phyloP scores from a whole-genome alignment of 2,329 filamentous ascomycete genomes.

The Penicillium sp. region DNA sequence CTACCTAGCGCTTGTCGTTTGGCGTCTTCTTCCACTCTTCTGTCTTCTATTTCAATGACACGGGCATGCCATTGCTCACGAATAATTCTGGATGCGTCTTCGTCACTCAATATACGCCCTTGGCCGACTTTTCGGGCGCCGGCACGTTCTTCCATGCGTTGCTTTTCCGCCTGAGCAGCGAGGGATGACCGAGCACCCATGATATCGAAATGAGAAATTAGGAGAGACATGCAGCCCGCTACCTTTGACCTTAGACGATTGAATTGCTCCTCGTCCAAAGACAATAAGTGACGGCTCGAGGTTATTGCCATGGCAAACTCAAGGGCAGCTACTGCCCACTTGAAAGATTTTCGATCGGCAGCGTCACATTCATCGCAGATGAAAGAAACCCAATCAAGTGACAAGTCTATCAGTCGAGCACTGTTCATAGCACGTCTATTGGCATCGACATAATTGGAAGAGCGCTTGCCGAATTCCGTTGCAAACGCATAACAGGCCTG shows the following conservation, averaged over 20 bases:
- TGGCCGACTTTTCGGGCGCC: slow-evolving; percentile 79
- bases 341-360: slow-evolving; percentile 92
- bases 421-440: slow-evolving; percentile 97
- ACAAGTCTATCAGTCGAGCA: slow-evolving; percentile 87
- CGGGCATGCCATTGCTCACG: slow-evolving; percentile 75
- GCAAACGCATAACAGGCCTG: slow-evolving; percentile 98
- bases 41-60: slow-evolving; percentile 75
- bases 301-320: slow-evolving; percentile 99
- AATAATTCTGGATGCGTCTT: slow-evolving; percentile 78
- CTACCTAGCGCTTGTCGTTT: slow-evolving; percentile 86
- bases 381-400: slow-evolving; percentile 96
- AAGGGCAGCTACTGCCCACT: slow-evolving; percentile 92
- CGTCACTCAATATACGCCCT: slow-evolving; percentile 74
- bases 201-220: slow-evolving; percentile 99
- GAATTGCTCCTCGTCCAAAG: slow-evolving; percentile 86
- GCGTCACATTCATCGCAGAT: slow-evolving; percentile 96
- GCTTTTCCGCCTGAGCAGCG: slow-evolving; percentile 91
- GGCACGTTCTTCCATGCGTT: slow-evolving; percentile 78
- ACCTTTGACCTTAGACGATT: slow-evolving; percentile 82
- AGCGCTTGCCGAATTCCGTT: slow-evolving; percentile 97
- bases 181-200: slow-evolving; percentile 94
- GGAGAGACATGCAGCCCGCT: slow-evolving; percentile 92
- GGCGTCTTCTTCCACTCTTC: slow-evolving; percentile 76
- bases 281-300: slow-evolving; percentile 87
- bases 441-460: slow-evolving; percentile 91